These are phyloP conservation scores for Leccinum obscurum DNA, from an alignment of 768 basidiomycete species.

Conservation along the genomic window DNA sequence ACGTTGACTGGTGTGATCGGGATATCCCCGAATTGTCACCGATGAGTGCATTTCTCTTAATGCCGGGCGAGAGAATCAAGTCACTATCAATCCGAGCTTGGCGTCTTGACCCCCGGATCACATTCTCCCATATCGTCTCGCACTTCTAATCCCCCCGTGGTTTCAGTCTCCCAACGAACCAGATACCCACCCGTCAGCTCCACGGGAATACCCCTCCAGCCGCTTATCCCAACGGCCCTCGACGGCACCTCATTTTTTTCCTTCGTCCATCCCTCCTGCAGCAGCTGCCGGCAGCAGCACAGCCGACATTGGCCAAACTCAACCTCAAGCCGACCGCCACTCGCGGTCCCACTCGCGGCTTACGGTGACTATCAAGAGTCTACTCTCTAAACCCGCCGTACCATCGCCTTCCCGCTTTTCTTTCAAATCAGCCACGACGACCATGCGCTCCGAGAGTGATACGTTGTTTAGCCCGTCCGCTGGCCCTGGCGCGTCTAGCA, in stretches of 20 bases:
- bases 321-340: conserved; percentile 7
- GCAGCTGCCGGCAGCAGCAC: not conserved
- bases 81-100: conserved; percentile 19
- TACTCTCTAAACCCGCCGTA: conserved; percentile 35
- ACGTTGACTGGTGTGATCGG: too few species aligned
- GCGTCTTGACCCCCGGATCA: conserved; percentile 7
- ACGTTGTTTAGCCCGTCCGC: conserved; percentile 13
- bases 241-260: conserved; percentile 11
- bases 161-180: conserved; percentile 24
- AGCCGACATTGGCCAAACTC: not conserved
- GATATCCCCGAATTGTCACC: too few species aligned
- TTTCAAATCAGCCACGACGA: conserved; percentile 12
- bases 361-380: conserved; percentile 34
- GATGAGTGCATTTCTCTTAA: too few species aligned
- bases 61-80: too few species aligned
- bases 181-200: conserved; percentile 12
- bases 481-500: not conserved
- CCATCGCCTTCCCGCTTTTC: conserved; percentile 25
- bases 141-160: conserved; percentile 17
- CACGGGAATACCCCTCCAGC: not conserved
- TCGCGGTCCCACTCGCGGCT: conserved; percentile 20
- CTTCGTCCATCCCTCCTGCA: not conserved
- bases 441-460: conserved; percentile 14
- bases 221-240: conserved; percentile 17
- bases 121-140: conserved; percentile 20